A percentile compares a stretch with the other conserved stretches of the same genome.
Evolutionary conservation across 2,329 filamentous ascomycete species (phyloP).

Genomic region (Penicillium sp.): DNA sequence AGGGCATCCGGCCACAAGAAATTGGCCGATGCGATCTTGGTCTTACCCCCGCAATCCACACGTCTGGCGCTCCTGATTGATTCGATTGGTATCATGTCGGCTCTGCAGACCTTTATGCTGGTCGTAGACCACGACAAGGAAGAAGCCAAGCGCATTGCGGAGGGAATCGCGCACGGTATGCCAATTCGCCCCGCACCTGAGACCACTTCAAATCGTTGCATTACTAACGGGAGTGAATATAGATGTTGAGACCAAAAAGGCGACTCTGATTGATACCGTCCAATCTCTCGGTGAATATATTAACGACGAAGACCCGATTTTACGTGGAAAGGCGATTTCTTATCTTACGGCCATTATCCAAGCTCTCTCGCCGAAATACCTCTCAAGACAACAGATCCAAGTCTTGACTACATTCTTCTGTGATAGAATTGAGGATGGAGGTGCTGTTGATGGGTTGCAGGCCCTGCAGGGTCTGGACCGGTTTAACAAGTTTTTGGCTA

Average conservation of each 20-base stretch:
- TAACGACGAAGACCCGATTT: conserved; percentile 62
- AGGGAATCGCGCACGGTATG: conserved; percentile 46
- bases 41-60: conserved; percentile 12
- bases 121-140: conserved; percentile 48
- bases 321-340: conserved; percentile 58
- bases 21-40: conserved; percentile 18
- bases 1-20: conserved; percentile 26
- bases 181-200: conserved; percentile 8
- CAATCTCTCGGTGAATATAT: conserved; percentile 66
- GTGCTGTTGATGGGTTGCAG: conserved; percentile 59
- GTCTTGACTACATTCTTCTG: conserved; percentile 65
- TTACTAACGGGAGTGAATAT: conserved; percentile 13
- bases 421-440: conserved; percentile 63
- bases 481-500: conserved; percentile 59
- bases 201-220: conserved; percentile 5
- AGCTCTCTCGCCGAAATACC: conserved; percentile 53
- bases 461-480: conserved; percentile 60
- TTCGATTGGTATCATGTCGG: conserved; percentile 44
- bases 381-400: conserved; percentile 61
- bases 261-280: conserved; percentile 62
- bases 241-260: conserved; percentile 61
- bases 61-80: conserved; percentile 12
- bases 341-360: conserved; percentile 47
- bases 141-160: conserved; percentile 48
- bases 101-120: conserved; percentile 51